Percentiles rank a stretch among this genome's conserved stretches.
These are phyloP conservation scores for Cylindrotheca closterium DNA, from an alignment of 108 stramenopile species.

Conservation along the genomic window DNA sequence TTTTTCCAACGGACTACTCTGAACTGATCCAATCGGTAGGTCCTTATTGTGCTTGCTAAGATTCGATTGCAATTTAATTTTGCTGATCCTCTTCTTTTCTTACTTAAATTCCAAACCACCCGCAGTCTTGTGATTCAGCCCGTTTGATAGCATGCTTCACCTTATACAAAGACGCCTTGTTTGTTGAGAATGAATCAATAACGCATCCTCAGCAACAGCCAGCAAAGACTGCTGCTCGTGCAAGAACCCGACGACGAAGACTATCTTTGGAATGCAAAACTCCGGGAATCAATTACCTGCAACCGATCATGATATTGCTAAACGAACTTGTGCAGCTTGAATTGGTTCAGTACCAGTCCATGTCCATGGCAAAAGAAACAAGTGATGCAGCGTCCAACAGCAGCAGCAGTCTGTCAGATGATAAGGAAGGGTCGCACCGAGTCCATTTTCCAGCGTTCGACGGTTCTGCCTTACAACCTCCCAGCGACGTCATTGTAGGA, in stretches of 20 bases:
- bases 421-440: background rate
- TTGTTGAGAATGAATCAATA: background rate
- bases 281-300: background rate
- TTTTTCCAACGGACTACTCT: too few relatives aligned
- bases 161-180: background rate
- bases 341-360: slow-evolving; percentile 7
- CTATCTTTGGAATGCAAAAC: background rate
- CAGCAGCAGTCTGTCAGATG: background rate
- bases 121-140: slow-evolving; percentile 5
- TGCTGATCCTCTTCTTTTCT: background rate
- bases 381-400: background rate
- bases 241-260: slow-evolving; percentile 4
- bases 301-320: slow-evolving; percentile 8
- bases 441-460: slow-evolving; percentile 40
- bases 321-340: slow-evolving; percentile 19
- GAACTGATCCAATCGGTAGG: too few relatives aligned
- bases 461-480: slow-evolving; percentile 23
- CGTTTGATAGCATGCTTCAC: slow-evolving; percentile 4
- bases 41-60: too few relatives aligned
- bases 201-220: background rate
- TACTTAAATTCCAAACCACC: background rate
- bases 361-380: background rate
- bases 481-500: slow-evolving; percentile 28
- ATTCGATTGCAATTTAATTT: too few relatives aligned
- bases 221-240: background rate